phyloP scores from a whole-genome alignment of 768 basidiomycete genomes.

The Nidularia sp. region DNA sequence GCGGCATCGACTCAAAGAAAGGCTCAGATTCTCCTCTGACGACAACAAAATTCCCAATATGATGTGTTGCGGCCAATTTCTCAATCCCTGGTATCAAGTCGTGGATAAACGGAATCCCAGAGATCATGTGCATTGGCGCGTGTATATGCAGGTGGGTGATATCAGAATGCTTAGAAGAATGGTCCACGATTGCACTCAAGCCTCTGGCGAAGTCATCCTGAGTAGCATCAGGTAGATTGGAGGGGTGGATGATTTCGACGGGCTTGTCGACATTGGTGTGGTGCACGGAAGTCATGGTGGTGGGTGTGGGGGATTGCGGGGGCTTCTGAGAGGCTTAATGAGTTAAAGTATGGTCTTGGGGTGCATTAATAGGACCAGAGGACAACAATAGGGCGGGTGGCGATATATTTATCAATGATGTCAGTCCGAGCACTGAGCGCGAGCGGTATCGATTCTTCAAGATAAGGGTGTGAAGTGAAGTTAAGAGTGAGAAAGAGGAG shows the following conservation, averaged over 20 bases:
- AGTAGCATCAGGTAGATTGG: slow-evolving; percentile 29
- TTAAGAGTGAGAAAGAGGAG: no score
- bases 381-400: neutral
- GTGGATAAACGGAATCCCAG: slow-evolving; percentile 33
- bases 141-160: slow-evolving; percentile 23
- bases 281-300: slow-evolving; percentile 6
- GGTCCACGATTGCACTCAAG: slow-evolving; percentile 29
- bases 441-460: no score
- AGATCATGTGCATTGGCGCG: slow-evolving; percentile 20
- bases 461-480: no score
- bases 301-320: neutral
- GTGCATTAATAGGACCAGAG: no score
- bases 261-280: slow-evolving; percentile 10
- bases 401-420: no score
- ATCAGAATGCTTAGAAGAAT: slow-evolving; percentile 22
- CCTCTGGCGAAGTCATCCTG: slow-evolving; percentile 24
- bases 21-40: slow-evolving; percentile 42
- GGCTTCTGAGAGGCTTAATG: no score
- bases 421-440: no score
- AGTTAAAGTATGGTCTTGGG: no score
- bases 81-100: slow-evolving; percentile 53
- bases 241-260: slow-evolving; percentile 22
- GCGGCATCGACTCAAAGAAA: slow-evolving; percentile 73
- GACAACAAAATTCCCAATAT: slow-evolving; percentile 57
- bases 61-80: slow-evolving; percentile 45